These are phyloP conservation scores for Hippophae gyantsensis DNA, from an alignment of 306 rosid genomes.

Conservation along the genomic window DNA sequence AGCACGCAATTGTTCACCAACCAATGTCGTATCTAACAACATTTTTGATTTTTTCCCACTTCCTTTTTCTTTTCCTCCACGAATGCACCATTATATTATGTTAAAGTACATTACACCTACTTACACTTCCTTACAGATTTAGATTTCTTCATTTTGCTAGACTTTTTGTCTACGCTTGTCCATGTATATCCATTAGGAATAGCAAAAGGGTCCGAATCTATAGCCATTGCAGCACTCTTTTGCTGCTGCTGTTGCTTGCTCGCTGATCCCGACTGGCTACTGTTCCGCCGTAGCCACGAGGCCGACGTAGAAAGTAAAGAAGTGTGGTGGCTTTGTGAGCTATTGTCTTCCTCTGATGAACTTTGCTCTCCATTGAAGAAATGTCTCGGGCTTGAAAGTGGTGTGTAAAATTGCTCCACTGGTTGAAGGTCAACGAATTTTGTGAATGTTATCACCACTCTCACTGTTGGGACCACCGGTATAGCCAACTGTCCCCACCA, in stretches of 20 bases:
- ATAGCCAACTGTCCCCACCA: constrained; percentile 68
- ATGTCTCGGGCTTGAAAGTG: constrained; percentile 71
- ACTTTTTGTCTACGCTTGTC: constrained; percentile 54
- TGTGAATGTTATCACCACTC: constrained; percentile 89
- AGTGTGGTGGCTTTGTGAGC: constrained; percentile 12
- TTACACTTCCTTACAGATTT: constrained; percentile 61
- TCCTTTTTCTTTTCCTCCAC: no score
- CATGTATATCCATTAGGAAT: constrained; percentile 75
- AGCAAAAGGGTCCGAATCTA: constrained; percentile 67
- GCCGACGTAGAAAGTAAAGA: constrained; percentile 22
- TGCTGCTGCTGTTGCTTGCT: constrained; percentile 33
- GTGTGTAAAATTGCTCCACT: constrained; percentile 68
- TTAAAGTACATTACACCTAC: constrained; percentile 9
- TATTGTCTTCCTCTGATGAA: constrained; percentile 26
- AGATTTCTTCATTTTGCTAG: constrained; percentile 55
- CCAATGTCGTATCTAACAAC: no score
- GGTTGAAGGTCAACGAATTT: constrained; percentile 85
- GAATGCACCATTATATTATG: neutral
- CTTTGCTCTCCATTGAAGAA: constrained; percentile 31
- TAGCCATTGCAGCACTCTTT: constrained; percentile 15
- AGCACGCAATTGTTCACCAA: no score
- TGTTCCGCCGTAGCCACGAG: constrained; percentile 51
- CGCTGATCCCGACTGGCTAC: constrained; percentile 37
- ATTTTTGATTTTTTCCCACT: neutral
- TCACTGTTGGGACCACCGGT: constrained; percentile 93